These are phyloP conservation scores for Xylaria sp. DNA, from an alignment of 2,329 filamentous ascomycete genomes.

Conservation along the genomic window DNA sequence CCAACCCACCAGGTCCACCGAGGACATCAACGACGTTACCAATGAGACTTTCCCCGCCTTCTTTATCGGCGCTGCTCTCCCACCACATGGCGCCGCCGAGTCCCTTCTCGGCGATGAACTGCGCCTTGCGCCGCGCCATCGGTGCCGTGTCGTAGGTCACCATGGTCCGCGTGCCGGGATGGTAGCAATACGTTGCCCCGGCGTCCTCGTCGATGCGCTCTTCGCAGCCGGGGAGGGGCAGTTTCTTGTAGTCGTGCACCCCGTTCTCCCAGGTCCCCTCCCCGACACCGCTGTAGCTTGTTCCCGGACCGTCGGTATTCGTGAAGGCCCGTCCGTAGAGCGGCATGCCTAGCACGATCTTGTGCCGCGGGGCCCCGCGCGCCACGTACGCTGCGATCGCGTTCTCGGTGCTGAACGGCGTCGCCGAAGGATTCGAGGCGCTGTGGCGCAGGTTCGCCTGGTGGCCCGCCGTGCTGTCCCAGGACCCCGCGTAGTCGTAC, in stretches of 20 bases:
- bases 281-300: conserved; percentile 76
- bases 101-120: conserved; percentile 72
- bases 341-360: conserved; percentile 91
- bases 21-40: conserved; percentile 69
- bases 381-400: conserved; percentile 78
- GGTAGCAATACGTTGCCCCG: conserved; percentile 82
- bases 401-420: conserved; percentile 80
- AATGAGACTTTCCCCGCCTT: conserved; percentile 74
- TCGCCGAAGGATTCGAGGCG: conserved; percentile 66
- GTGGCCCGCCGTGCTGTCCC: conserved; percentile 79
- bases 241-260: conserved; percentile 87
- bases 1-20: conserved; percentile 63
- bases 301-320: conserved; percentile 79
- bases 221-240: conserved; percentile 75
- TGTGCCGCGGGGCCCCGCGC: conserved; percentile 70
- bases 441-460: conserved; percentile 81
- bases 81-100: conserved; percentile 98
- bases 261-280: conserved; percentile 86
- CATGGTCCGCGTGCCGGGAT: conserved; percentile 70
- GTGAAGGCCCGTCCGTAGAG: conserved; percentile 89
- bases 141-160: conserved; percentile 81
- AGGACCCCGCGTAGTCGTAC: conserved; percentile 88
- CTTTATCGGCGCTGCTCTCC: conserved; percentile 85
- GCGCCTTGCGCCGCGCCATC: conserved; percentile 75
- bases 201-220: conserved; percentile 72